These are phyloP conservation scores for Arachis hypogaea DNA, from an alignment of 306 rosid genomes.

Conservation along the genomic window DNA sequence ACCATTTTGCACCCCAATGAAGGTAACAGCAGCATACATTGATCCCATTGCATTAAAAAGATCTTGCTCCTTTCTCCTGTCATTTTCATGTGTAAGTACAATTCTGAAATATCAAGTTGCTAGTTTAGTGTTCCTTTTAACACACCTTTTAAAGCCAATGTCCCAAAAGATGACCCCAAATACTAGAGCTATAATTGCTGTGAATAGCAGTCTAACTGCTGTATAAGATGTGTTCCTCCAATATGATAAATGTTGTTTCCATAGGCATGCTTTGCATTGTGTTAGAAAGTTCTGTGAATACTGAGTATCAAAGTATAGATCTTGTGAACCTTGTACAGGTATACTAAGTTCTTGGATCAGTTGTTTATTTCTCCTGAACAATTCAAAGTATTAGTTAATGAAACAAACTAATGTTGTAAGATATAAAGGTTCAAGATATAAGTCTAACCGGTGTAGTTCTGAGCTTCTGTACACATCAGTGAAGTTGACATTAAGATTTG, in stretches of 20 bases:
- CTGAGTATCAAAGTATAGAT: constrained; percentile 43
- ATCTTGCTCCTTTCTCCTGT: constrained; percentile 59
- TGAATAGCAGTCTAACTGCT: constrained; percentile 51
- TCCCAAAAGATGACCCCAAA: constrained; percentile 55
- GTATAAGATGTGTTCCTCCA: constrained; percentile 55
- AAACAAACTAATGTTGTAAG: no score
- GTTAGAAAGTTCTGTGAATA: constrained; percentile 43
- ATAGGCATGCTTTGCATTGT: constrained; percentile 49
- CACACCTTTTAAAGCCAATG: constrained; percentile 50
- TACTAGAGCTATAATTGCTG: constrained; percentile 48
- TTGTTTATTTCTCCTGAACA: constrained; percentile 50
- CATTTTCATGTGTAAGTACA: constrained; percentile 15
- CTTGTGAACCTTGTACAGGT: constrained; percentile 45
- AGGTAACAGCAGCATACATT: constrained; percentile 68
- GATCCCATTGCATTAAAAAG: constrained; percentile 82
- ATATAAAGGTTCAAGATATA: neutral
- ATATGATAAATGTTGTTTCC: constrained; percentile 57
- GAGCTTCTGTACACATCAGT: constrained; percentile 51
- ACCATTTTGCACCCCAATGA: constrained; percentile 73
- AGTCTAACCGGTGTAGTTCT: constrained; percentile 44
- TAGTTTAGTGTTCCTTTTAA: neutral
- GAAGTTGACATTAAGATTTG: constrained; percentile 63
- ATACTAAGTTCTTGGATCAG: constrained; percentile 45
- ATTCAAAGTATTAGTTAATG: neutral
- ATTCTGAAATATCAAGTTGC: neutral